Conservation (phyloP, 768 basidiomycete species). For the Phaeotremella fagi region DNA sequence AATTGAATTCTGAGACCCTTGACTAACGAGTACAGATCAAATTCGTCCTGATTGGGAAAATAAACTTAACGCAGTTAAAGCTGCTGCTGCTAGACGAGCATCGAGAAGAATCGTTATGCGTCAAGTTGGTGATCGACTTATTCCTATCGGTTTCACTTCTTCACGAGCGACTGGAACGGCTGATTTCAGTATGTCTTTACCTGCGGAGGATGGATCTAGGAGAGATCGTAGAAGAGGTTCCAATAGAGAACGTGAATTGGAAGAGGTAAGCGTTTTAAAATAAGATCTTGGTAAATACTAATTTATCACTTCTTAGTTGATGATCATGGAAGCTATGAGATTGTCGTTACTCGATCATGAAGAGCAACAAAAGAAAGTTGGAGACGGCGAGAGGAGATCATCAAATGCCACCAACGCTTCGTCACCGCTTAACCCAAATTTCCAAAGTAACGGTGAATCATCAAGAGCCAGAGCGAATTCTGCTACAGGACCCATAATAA, state of each 20-base stretch:
- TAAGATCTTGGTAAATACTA: no score
- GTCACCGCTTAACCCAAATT: not conserved
- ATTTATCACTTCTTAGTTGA: conserved; percentile 66
- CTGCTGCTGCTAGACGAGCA: conserved; percentile 91
- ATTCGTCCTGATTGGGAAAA: conserved; percentile 98
- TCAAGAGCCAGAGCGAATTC: not conserved
- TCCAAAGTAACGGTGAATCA: not conserved
- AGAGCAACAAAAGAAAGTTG: conserved; percentile 66
- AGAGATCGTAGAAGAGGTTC: conserved; percentile 58
- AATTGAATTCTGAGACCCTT: no score
- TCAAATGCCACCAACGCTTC: not conserved
- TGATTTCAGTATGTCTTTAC: conserved; percentile 49
- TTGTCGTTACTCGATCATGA: conserved; percentile 90
- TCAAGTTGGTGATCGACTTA: conserved; percentile 92
- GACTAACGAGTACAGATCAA: conserved; percentile 60
- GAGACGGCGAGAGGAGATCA: conserved; percentile 34
- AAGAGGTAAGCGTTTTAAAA: conserved; percentile 62
- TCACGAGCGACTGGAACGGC: conserved; percentile 51
- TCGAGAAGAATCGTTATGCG: conserved; percentile 97
- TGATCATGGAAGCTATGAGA: conserved; percentile 99
- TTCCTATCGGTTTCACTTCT: conserved; percentile 93
- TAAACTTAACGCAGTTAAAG: conserved; percentile 87
- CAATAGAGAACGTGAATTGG: conserved; percentile 79
- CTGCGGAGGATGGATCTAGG: conserved; percentile 50
- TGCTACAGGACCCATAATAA: not conserved